Percentiles rank a stretch among this genome's conserved stretches.
These are phyloP conservation scores for Huiozyma naganishii DNA, from an alignment of 805 yeast genomes.

Conservation along the genomic window DNA sequence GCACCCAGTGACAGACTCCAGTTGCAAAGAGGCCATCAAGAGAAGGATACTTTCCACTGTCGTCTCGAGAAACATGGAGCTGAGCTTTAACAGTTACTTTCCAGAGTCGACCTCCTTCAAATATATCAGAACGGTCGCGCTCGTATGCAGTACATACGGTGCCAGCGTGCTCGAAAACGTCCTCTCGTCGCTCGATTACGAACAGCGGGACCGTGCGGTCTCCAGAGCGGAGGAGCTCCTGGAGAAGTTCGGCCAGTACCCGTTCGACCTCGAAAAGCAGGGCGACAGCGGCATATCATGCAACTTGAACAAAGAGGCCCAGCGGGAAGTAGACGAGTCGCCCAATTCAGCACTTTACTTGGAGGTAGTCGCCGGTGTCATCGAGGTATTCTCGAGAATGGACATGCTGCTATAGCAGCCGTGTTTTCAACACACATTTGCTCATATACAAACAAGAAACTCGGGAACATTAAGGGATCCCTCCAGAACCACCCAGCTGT, in stretches of 20 bases:
- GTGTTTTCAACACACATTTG: too few relatives aligned
- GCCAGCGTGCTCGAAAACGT: constrained; percentile 95
- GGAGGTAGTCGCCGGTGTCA: constrained; percentile 88
- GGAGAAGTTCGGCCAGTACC: constrained; percentile 72
- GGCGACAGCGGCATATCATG: constrained; percentile 61
- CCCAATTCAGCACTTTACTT: constrained; percentile 49
- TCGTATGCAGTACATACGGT: constrained; percentile 85
- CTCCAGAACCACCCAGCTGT: not conserved
- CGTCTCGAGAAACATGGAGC: constrained; percentile 56
- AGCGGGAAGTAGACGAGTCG: constrained; percentile 34
- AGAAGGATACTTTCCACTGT: constrained; percentile 61
- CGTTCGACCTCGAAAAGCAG: constrained; percentile 49
- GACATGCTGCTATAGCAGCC: constrained; percentile 61
- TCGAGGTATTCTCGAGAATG: constrained; percentile 83
- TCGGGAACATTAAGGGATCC: not conserved
- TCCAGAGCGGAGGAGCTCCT: constrained; percentile 89
- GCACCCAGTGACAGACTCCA: constrained; percentile 84
- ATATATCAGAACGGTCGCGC: constrained; percentile 64
- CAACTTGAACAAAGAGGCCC: constrained; percentile 42
- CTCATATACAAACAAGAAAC: not conserved
- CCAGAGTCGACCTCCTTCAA: constrained; percentile 59
- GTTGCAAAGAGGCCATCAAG: constrained; percentile 72
- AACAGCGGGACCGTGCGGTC: constrained; percentile 84
- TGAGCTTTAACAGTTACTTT: constrained; percentile 51
- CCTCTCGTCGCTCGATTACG: constrained; percentile 63